A percentile compares a stretch with the other conserved stretches of the same genome.
These are phyloP conservation scores for Solanum arcanum DNA, from an alignment of 257 asterid genomes.

Conservation along the genomic window DNA sequence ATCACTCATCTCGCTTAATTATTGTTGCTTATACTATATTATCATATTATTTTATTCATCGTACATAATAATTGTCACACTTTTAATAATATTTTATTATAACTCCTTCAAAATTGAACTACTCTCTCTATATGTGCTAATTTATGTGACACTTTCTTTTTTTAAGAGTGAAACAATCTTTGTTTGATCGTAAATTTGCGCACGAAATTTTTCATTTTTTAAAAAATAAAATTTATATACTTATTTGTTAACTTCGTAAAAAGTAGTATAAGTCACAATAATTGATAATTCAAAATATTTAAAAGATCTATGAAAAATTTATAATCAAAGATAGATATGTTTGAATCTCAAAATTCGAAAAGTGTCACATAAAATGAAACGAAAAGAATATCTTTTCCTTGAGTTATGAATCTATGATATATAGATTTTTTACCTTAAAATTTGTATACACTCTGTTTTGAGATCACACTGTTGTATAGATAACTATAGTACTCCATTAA, in stretches of 20 bases:
- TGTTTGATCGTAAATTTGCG: accelerated
- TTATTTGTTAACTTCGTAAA: no score
- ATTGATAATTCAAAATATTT: background rate
- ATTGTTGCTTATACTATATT: background rate
- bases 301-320: no score
- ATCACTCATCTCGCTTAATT: background rate
- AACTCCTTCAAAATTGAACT: background rate
- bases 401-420: background rate
- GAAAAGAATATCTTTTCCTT: accelerated
- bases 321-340: no score
- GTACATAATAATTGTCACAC: background rate
- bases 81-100: background rate
- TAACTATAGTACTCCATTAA: background rate
- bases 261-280: no score
- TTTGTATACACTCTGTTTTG: background rate
- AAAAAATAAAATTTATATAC: no score
- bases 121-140: accelerated
- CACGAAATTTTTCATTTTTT: no score
- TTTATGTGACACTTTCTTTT: accelerated
- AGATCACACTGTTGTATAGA: background rate
- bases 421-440: no score
- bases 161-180: no score
- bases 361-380: background rate
- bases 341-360: background rate
- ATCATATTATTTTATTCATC: background rate